Base-by-base conservation (phyloP, 176 grass and related monocot genomes). In the Alopecurus myosuroides region DNA sequence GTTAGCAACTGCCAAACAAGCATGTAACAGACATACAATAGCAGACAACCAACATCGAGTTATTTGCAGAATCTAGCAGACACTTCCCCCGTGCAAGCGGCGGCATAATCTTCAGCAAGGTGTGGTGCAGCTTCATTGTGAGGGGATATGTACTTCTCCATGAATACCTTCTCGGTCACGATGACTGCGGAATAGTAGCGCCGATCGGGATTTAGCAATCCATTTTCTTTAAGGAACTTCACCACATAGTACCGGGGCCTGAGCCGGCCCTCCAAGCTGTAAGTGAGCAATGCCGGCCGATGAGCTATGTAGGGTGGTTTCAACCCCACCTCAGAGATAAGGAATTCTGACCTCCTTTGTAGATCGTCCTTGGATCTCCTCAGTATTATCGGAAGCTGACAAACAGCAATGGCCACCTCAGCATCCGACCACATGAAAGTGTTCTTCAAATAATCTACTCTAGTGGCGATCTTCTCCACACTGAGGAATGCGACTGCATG, bases 121-220 rank as follows among this genome's bases (percentile, higher is more conserved):
- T 67, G 66, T 0, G 75, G 85, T 12, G 74, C 82, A 33, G 8
- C 45, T 25, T 84, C 22, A 60, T 80, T 48, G 45, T 66, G 46
- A 34, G 44, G 89, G 9, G 3, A 15, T 51, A 91, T 30, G 78
- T 58, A 87, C 70, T 80, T 90, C 20, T 58, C 18, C 34, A 80
- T 1, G 36, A 91, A 91, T 4, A 58, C 41, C 25, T 80, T 33
- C 3, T 91, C 75, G 4, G n/a, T n/a, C n/a, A n/a, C n/a, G n/a
- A n/a, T n/a, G n/a, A n/a, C n/a, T n/a, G n/a, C n/a, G n/a, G n/a
- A n/a, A 25, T 25, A 23, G n/a, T 57, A 57, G 10, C 12, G 9
- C n/a, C n/a, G 55, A 1, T 57, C 22, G 11, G 2, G 55, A 10
- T 25, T 10, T 23, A 57, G 4, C 55, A 57, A 25, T 5, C 55